These are phyloP conservation scores for Hyaloperonospora brassicae DNA, from an alignment of 352 stramenopile species.

Conservation along the genomic window DNA sequence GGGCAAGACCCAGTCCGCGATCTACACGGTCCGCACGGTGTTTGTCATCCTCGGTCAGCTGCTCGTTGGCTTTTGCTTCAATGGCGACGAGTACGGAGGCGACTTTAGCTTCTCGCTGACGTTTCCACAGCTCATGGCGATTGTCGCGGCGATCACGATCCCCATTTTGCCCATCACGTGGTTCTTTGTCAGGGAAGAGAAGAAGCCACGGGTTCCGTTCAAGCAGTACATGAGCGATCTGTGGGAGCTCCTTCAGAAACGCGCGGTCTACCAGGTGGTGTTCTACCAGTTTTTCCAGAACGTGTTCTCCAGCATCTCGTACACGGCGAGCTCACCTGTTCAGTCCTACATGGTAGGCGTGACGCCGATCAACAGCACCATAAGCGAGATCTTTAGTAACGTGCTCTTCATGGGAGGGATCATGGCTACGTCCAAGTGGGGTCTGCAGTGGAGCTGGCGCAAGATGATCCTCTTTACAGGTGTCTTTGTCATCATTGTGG, in stretches of 20 bases:
- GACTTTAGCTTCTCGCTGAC: constrained; percentile 41
- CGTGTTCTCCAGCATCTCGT: constrained; percentile 37
- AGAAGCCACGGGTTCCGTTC: constrained; percentile 25
- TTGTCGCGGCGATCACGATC: constrained; percentile 26
- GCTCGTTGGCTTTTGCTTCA: constrained; percentile 40
- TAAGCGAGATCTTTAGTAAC: constrained; percentile 27
- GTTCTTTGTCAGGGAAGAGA: constrained; percentile 49
- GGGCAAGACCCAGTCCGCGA: constrained; percentile 43
- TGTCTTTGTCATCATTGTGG: constrained; percentile 19
- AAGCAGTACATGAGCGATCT: constrained; percentile 31
- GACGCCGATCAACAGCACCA: constrained; percentile 25
- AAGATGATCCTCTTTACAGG: constrained; percentile 29
- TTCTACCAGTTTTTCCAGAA: constrained; percentile 26
- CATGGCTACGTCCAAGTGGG: constrained; percentile 28
- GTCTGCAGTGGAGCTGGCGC: constrained; percentile 28
- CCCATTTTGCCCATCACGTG: constrained; percentile 37
- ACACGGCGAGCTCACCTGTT: constrained; percentile 24
- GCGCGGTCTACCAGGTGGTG: constrained; percentile 23
- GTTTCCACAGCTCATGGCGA: constrained; percentile 40
- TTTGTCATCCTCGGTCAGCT: constrained; percentile 38
- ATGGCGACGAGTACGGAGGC: constrained; percentile 30
- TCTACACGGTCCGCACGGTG: constrained; percentile 42
- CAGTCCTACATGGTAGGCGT: constrained; percentile 34
- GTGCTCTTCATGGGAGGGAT: constrained; percentile 28
- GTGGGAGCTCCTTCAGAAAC: constrained; percentile 25